Percentiles rank a stretch among this genome's conserved stretches.
phyloP scores from a whole-genome alignment of 495 filamentous ascomycete genomes.

The Daldinia grandis region DNA sequence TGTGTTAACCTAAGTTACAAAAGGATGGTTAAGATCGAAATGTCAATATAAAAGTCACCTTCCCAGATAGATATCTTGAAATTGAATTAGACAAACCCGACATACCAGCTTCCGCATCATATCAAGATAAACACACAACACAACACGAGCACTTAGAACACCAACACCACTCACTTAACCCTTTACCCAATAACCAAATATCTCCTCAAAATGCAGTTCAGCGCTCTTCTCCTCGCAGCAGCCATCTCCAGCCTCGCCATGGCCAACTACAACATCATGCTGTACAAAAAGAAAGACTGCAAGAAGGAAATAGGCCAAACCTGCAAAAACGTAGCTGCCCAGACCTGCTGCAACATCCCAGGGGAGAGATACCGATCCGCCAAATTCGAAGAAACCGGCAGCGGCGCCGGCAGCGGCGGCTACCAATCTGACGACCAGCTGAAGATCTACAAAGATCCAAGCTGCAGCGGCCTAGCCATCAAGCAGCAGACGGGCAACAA shows the following conservation, averaged over 20 bases:
- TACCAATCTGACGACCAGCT: not conserved
- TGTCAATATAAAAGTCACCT: not conserved
- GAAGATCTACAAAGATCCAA: constrained; percentile 2
- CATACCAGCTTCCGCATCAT: not conserved
- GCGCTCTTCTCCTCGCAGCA: not conserved
- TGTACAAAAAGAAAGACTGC: constrained; percentile 3
- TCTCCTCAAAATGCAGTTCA: constrained; percentile 12
- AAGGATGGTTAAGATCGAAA: too few relatives aligned
- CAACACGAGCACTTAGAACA: not conserved
- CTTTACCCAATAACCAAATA: not conserved
- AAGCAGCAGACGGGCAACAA: constrained; percentile 1
- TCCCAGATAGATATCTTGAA: not conserved
- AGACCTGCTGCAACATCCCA: not conserved
- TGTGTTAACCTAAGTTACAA: too few relatives aligned
- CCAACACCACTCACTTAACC: not conserved
- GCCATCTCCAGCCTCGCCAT: not conserved
- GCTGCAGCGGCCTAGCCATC: not conserved
- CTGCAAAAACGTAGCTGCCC: not conserved
- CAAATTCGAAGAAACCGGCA: not conserved
- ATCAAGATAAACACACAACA: not conserved
- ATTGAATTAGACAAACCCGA: not conserved
- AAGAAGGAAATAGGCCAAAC: not conserved
- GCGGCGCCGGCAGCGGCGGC: not conserved
- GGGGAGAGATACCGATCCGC: constrained; percentile 10
- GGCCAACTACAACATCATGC: constrained; percentile 11